These are phyloP conservation scores for Bipolaris bicolor DNA, from an alignment of 2,329 filamentous ascomycete species.

Conservation along the genomic window DNA sequence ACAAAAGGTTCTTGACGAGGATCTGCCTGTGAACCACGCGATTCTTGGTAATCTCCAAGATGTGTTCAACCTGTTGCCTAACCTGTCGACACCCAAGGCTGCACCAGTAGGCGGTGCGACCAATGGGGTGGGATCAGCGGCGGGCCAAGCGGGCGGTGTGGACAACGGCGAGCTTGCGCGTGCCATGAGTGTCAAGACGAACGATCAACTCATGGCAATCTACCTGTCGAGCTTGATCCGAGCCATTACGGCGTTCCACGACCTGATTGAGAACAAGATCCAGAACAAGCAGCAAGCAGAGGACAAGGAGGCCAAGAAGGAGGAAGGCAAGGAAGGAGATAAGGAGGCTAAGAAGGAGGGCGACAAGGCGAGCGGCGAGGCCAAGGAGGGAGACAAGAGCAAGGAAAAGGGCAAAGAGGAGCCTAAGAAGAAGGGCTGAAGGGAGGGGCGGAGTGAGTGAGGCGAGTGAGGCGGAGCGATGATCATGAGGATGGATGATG, in stretches of 20 bases:
- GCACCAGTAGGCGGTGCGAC: constrained; percentile 55
- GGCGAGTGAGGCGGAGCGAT: constrained; percentile 12
- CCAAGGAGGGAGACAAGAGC: constrained; percentile 60
- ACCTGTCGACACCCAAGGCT: constrained; percentile 82
- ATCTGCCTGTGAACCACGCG: constrained; percentile 94
- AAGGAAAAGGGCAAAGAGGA: constrained; percentile 64
- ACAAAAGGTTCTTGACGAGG: constrained; percentile 90
- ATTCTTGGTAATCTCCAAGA: constrained; percentile 99
- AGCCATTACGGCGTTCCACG: constrained; percentile 98
- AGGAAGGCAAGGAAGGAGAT: constrained; percentile 66
- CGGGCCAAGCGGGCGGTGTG: constrained; percentile 53
- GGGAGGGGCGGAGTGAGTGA: constrained; percentile 6
- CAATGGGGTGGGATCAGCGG: constrained; percentile 57
- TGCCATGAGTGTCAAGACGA: constrained; percentile 98
- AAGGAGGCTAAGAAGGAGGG: constrained; percentile 62
- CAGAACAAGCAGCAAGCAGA: constrained; percentile 97
- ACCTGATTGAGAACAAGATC: constrained; percentile 99
- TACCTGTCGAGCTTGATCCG: constrained; percentile 96
- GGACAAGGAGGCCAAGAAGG: constrained; percentile 79
- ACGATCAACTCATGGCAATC: constrained; percentile 98
- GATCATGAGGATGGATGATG: background rate
- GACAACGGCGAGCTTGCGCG: constrained; percentile 87
- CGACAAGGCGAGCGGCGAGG: constrained; percentile 59
- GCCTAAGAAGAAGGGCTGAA: constrained; percentile 64
- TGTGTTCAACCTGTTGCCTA: constrained; percentile 97